These are phyloP conservation scores for Cryptosporidium xiaoi DNA, from an alignment of 169 alveolate genomes.

Conservation along the genomic window DNA sequence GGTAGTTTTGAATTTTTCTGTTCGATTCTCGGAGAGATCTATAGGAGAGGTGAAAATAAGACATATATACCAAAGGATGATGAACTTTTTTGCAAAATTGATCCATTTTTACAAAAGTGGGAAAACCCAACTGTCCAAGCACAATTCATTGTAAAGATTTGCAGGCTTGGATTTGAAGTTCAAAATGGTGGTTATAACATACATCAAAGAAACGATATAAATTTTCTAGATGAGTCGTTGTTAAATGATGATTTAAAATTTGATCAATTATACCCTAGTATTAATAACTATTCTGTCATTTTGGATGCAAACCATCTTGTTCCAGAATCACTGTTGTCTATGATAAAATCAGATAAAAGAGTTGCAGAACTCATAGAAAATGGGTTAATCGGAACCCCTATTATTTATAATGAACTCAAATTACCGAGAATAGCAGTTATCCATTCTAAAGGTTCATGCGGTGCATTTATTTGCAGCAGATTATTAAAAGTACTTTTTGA, in stretches of 20 bases:
- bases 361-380: constrained; percentile 25
- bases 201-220: constrained; percentile 16
- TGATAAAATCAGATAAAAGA: constrained; percentile 12
- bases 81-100: constrained; percentile 40
- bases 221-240: constrained; percentile 25
- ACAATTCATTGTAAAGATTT: constrained; percentile 35
- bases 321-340: constrained; percentile 8
- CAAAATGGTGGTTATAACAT: constrained; percentile 15
- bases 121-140: constrained; percentile 27
- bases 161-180: constrained; percentile 34
- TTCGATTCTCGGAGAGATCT: constrained; percentile 27
- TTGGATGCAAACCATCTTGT: constrained; percentile 38
- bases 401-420: constrained; percentile 10
- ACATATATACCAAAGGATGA: constrained; percentile 3
- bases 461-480: constrained; percentile 26
- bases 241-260: constrained; percentile 4
- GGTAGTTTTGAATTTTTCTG: constrained; percentile 67
- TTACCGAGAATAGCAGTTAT: constrained; percentile 27
- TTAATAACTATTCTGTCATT: constrained; percentile 18
- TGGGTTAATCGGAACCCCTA: constrained; percentile 49
- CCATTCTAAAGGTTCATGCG: constrained; percentile 55
- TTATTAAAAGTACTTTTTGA: neutral
- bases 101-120: constrained; percentile 57
- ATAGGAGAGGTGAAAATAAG: constrained; percentile 38
- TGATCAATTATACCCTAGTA: constrained; percentile 1